Base-by-base conservation (phyloP, 1,284 basidiomycete species). In the Gyrodon tennesseensis region DNA sequence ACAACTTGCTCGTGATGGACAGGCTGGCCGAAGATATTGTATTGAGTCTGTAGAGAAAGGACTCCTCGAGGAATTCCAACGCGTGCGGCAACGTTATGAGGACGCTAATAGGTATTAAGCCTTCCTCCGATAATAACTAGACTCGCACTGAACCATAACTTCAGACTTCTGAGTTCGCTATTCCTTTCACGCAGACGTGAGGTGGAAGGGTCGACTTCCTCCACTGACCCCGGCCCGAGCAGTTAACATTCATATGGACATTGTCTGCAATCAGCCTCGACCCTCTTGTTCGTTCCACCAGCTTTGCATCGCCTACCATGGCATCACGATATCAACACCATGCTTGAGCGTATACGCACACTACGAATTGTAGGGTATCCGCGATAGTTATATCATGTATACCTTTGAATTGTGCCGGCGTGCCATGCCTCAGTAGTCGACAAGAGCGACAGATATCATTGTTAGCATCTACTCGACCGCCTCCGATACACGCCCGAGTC, bases 181-280 rank as follows among this genome's bases (percentile, higher is more conserved):
- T 85, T 91, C 70, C 81, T 90, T 56, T 84, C 80, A 60, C 83
- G 89, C 59, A 81, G 87, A 72, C 82, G 82, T 65, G 79, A 82
- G 60, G 73, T 83, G 41, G 78, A 76, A 62, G 68, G 67, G 18
- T 64, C 61, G 25, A 48, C 31, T 41, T 61, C 39, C 53, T 57
- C 59, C 34, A n/a, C 37, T 19, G 49, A 31, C 31, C 46, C 34
- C 16, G 39, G 31, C 12, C 29, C 49, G 34, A 60, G 52, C 15
- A 56, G 62, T 44, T 69, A 40, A 60, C 58, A 43, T 58, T 16
- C 23, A n/a, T 21, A 54, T 19, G 19, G 25, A 40, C 41, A 46
- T 52, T 56, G 29, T 55, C 34, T 39, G 19, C 58, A 66, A 39
- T 43, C 23, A 37, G 34, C n/a, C 51, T 27, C 51, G 4, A 34